A percentile compares a stretch with the other conserved stretches of the same genome.
phyloP scores from a whole-genome alignment of 2,329 filamentous ascomycete genomes.

The Chrysoporthe austroafricana region DNA sequence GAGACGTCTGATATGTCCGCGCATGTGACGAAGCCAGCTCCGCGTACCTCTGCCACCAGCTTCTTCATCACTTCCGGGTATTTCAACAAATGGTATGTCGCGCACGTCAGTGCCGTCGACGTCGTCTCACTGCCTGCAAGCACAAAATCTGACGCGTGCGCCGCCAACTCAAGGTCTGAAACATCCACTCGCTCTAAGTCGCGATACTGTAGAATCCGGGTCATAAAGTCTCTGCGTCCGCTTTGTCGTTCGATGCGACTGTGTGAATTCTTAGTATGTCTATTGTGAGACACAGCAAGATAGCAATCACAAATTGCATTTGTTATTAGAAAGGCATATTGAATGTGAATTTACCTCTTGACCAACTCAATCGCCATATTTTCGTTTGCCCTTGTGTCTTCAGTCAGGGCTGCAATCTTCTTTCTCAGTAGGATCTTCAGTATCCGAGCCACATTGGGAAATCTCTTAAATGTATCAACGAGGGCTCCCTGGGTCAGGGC shows the following conservation, averaged over 20 bases:
- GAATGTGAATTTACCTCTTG: neutral
- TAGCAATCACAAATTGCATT: no score
- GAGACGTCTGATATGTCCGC: slow-evolving; percentile 4
- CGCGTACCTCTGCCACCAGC: slow-evolving; percentile 11
- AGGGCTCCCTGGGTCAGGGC: slow-evolving; percentile 33
- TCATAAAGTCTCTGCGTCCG: slow-evolving; percentile 33
- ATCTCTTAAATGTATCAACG: slow-evolving; percentile 31
- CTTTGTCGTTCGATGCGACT: slow-evolving; percentile 1
- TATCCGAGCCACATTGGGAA: slow-evolving; percentile 21
- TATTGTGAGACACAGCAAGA: no score
- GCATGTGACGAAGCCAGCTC: neutral
- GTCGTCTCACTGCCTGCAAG: slow-evolving; percentile 22
- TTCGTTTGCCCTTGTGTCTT: slow-evolving; percentile 9
- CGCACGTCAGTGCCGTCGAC: slow-evolving; percentile 11
- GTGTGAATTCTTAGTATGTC: neutral
- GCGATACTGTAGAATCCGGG: slow-evolving; percentile 30
- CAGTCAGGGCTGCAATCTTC: slow-evolving; percentile 7
- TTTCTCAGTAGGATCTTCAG: slow-evolving; percentile 15
- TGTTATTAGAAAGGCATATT: no score
- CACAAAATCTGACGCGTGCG: slow-evolving; percentile 34
- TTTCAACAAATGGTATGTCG: slow-evolving; percentile 15
- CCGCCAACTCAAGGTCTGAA: slow-evolving; percentile 34
- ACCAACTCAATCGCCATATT: slow-evolving; percentile 5
- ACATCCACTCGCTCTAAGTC: slow-evolving; percentile 28
- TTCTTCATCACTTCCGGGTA: neutral